Base-by-base conservation (phyloP, 2,329 filamentous ascomycete species). In the Ceratocystis variospora region DNA sequence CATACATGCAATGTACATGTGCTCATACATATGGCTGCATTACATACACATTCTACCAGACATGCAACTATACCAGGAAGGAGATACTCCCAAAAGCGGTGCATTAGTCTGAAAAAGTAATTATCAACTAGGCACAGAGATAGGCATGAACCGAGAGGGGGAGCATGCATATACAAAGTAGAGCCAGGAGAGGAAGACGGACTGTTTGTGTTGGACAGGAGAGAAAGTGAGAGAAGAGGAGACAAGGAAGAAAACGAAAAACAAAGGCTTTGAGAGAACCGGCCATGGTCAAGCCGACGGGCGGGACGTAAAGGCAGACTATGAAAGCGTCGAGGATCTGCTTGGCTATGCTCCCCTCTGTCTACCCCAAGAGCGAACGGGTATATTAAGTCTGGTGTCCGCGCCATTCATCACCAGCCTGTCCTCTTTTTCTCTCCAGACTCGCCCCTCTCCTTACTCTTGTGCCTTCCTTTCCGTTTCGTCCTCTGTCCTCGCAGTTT, bases 311-410 rank as follows among this genome's bases (percentile, higher is more conserved):
- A 33, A 53, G 48, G 55, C 10, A 10, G 31, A 37, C 8, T n/a
- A 59, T 17, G 6, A 59, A 59, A 33, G 33, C 55, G 55, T 31
- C 55, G 55, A 59, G 55, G 28, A 59, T 59, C 55, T 33, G n/a
- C 55, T 19, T 17, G 8, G 53, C 28, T 57, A 25, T 57, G 8
- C 5, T n/a, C 22, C n/a, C 37, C 37, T 41, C 37, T 41, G 37
- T 41, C 37, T 15, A 15, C 10, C 53, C 17, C 55, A 6, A 59
- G 17, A 59, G 55, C 55, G 55, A 59, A 37, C 55, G 31, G 22
- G 28, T 59, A 59, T 59, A 59, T 59, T 59, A 59, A 25, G 12
- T 33, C 55, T n/a, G 31, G 17, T n/a, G 6, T 31, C 55, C 28
- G 15, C 55, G 28, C 55, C 4, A 31, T 59, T 19, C 22, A 59